phyloP scores from a whole-genome alignment of 2,329 filamentous ascomycete genomes.

The Pyricularia grisea region DNA sequence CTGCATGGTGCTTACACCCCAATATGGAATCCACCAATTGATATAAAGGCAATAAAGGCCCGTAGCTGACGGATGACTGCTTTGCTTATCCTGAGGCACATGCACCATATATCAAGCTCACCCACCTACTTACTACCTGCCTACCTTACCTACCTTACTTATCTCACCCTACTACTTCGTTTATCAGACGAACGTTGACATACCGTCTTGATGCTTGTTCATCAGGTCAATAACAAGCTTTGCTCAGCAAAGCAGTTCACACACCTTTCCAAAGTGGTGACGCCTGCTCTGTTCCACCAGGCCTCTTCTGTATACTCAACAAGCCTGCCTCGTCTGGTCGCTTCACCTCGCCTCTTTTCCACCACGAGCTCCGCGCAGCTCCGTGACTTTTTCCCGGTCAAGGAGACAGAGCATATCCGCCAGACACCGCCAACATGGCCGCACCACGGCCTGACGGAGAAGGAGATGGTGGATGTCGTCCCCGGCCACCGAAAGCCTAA shows the following conservation, averaged over 20 bases:
- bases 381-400: constrained; percentile 53
- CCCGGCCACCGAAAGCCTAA: constrained; percentile 69
- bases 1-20: neutral
- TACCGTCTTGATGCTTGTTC: constrained; percentile 18
- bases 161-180: neutral
- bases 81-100: neutral
- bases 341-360: constrained; percentile 32
- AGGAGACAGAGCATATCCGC: constrained; percentile 51
- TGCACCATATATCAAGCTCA: neutral
- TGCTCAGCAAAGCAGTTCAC: constrained; percentile 20
- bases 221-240: constrained; percentile 18
- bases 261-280: constrained; percentile 17
- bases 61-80: too few species aligned
- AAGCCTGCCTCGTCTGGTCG: constrained; percentile 13
- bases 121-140: constrained; percentile 4
- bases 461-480: constrained; percentile 66
- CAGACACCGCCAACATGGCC: constrained; percentile 58
- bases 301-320: neutral
- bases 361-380: constrained; percentile 35
- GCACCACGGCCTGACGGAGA: constrained; percentile 64
- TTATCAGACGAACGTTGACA: neutral
- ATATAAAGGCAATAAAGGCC: neutral
- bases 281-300: constrained; percentile 13
- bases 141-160: neutral
- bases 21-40: neutral